Evolutionary conservation across 2,329 filamentous ascomycete species (phyloP).

Genomic region (Fusarium solani-melongenae): DNA sequence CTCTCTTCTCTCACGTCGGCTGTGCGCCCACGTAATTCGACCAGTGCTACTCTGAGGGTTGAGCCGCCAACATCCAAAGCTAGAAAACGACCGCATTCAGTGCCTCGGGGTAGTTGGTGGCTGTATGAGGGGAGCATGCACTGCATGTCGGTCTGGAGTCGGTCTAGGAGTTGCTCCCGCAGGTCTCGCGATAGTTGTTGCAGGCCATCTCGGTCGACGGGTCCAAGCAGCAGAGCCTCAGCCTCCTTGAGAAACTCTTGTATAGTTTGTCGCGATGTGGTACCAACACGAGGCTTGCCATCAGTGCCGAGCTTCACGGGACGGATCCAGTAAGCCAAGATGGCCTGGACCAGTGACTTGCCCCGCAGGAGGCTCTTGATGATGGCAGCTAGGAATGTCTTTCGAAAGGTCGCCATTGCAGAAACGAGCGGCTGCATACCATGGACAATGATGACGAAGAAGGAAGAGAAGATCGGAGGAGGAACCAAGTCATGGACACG

Average conservation of each 20-base stretch:
- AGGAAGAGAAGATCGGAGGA: not conserved
- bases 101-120: slow-evolving; percentile 70
- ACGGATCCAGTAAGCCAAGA: slow-evolving; percentile 65
- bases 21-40: slow-evolving; percentile 65
- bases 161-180: slow-evolving; percentile 65
- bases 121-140: slow-evolving; percentile 76
- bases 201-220: slow-evolving; percentile 59
- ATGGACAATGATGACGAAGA: slow-evolving; percentile 38
- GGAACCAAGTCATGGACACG: slow-evolving; percentile 33
- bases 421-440: slow-evolving; percentile 62
- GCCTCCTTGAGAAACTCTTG: slow-evolving; percentile 68
- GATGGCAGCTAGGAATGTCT: slow-evolving; percentile 64
- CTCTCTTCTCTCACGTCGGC: slow-evolving; percentile 53
- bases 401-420: slow-evolving; percentile 68
- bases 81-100: slow-evolving; percentile 68
- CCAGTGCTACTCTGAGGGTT: slow-evolving; percentile 72
- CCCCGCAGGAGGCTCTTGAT: slow-evolving; percentile 69
- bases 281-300: slow-evolving; percentile 34
- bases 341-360: slow-evolving; percentile 68
- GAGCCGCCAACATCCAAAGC: slow-evolving; percentile 77
- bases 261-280: slow-evolving; percentile 44
- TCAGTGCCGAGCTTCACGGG: slow-evolving; percentile 51
- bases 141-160: slow-evolving; percentile 62
- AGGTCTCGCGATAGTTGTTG: slow-evolving; percentile 60
- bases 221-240: slow-evolving; percentile 62